Conservation (phyloP, 495 filamentous ascomycete genomes). For the Penicillium atrosanguineum region DNA sequence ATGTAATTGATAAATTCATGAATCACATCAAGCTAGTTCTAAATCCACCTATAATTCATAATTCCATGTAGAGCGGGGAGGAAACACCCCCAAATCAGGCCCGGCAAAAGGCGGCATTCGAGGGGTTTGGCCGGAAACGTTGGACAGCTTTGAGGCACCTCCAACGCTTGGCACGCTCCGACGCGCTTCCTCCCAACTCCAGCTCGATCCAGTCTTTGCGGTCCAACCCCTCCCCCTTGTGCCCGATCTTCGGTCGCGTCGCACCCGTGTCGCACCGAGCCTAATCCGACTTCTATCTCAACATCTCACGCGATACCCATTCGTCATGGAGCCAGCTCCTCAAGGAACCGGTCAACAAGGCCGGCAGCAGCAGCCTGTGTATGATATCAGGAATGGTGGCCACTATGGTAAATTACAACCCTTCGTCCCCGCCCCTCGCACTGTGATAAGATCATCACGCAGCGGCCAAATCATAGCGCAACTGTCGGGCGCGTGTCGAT, state of each 20-base stretch:
- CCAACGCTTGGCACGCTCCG: constrained; percentile 20
- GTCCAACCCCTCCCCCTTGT: neutral
- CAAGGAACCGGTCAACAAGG: constrained; percentile 54
- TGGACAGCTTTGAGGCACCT: constrained; percentile 20
- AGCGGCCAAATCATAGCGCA: neutral
- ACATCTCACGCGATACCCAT: constrained; percentile 7
- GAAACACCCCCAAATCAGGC: neutral
- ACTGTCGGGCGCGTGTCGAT: neutral
- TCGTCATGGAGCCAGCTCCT: constrained; percentile 56
- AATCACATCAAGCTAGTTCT: neutral
- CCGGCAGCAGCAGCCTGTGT: constrained; percentile 54
- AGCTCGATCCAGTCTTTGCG: neutral
- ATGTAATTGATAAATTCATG: neutral
- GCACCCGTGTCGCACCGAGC: neutral
- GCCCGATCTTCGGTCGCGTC: constrained; percentile 1
- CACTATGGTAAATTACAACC: constrained; percentile 68
- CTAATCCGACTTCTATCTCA: constrained; percentile 2
- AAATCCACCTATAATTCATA: neutral
- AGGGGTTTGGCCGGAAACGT: constrained; percentile 19
- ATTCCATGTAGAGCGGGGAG: neutral
- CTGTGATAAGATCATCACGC: constrained; percentile 1
- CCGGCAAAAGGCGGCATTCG: neutral
- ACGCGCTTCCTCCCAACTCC: constrained; percentile 14
- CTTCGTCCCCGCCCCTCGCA: neutral
- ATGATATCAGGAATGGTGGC: constrained; percentile 78